Evolutionary conservation across 83 land plant species (phyloP).

Genomic region (Picea abies): DNA sequence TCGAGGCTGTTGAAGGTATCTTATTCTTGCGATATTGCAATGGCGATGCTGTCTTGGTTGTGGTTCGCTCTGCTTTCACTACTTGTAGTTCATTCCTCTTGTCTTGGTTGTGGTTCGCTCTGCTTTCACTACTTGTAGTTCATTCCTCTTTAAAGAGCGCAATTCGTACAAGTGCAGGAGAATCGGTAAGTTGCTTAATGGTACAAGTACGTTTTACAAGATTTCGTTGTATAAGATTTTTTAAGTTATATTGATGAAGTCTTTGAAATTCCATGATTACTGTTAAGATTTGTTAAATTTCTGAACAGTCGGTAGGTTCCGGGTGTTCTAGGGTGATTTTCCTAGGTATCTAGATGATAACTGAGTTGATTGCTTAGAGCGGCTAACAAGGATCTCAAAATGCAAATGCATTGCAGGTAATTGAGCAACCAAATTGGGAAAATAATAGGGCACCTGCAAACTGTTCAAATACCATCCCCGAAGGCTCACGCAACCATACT

Average conservation of each 20-base stretch:
- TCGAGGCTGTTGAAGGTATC: not conserved
- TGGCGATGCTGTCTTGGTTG: not conserved
- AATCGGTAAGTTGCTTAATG: not conserved
- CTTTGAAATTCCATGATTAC: not conserved
- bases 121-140: not conserved
- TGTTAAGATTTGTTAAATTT: not conserved
- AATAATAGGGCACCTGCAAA: too few relatives aligned
- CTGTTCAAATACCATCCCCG: too few relatives aligned
- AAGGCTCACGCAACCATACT: not conserved
- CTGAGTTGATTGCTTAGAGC: not conserved
- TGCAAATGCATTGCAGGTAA: not conserved
- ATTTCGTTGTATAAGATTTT: not conserved
- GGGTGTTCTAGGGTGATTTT: too few relatives aligned
- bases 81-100: not conserved
- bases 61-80: not conserved
- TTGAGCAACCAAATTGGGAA: too few relatives aligned
- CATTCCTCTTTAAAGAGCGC: not conserved
- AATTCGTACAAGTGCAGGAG: not conserved
- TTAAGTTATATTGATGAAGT: not conserved
- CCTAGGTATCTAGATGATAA: not conserved
- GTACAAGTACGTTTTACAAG: not conserved
- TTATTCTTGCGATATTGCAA: not conserved
- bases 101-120: not conserved
- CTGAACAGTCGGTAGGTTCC: too few relatives aligned
- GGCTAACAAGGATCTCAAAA: slow-evolving; percentile 1